Base-by-base conservation (phyloP, 805 yeast species). In the Myxozyma kluyveri region DNA sequence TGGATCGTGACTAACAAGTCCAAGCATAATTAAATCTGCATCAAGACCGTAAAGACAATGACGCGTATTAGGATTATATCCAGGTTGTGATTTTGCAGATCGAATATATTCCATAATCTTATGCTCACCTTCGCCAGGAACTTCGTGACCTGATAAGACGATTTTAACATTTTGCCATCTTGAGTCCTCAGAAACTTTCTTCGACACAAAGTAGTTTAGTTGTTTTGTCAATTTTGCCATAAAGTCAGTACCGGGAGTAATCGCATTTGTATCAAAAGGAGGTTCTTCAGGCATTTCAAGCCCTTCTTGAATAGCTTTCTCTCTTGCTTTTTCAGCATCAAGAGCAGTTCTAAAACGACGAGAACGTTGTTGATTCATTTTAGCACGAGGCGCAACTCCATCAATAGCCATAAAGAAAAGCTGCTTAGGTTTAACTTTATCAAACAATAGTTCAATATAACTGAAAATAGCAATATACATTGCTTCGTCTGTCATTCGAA, bases 61-160 rank as follows among this genome's bases (percentile, higher is more conserved):
- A 68, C 96, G 83, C 17, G 84, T 76, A 67, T 91, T 87, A 44
- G 89, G 81, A 65, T 88, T 77, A 65, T 86, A 87, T 45, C 75
- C 82, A 0, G 80, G 76, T 63, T 82, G 84, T n/a, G 90, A 79
- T 67, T 86, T 85, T 70, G 82, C 77, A 39, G 80, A 72, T 71
- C 97, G 82, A 59, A 91, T 88, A 63, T 80, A 88, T 63, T 88
- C 88, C 97, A 90, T 91, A 61, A 91, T 89, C 66, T 91, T 91
- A 72, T 91, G 98, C 72, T 91, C 98, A 71, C 98, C 98, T 75
- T 91, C 98, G 61, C 98, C 98, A 2, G 98, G 98, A 18, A 88
- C 97, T 68, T 90, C 96, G 64, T 88, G 96, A 33, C 96, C 98
- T 48, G 93, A 84, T 55, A 91, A 76, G 27, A 91, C 75, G 54